Evolutionary conservation across 495 filamentous ascomycete species (phyloP), one percentile per base, ranked within the genome.

Genomic region (Echria macrotheca): DNA sequence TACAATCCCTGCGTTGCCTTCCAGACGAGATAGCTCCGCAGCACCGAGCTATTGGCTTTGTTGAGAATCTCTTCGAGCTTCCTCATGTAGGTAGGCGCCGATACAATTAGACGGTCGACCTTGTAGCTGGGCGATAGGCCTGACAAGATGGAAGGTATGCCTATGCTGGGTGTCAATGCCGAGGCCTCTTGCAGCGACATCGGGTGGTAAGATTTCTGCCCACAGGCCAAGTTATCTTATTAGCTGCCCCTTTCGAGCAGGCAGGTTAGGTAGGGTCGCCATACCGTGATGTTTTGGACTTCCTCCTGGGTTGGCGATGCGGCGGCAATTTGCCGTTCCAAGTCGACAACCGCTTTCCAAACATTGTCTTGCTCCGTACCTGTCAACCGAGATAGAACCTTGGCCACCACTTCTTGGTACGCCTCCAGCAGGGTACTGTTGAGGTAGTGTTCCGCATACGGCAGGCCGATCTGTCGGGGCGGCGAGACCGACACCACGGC

Each of bases 361-460:
- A 41, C 49, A 19, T 62, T 48, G 32, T 54, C 33, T 11, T 39
- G 41, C 26, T 53, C 28, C 4, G 51, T 42, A 3, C 58, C 56
- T 18, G 50, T 37, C 1, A 67, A 14, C 14, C 52, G 25, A 29
- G 56, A 48, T 24, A 69, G 47, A 12, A 64, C 52, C 15, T 54
- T 25, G 8, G 53, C 68, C 7, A 78, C 55, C n/a, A 74, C 71
- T 1, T 47, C 33, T 15, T 68, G 63, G 51, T 84, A 84, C n/a
- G 75, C 70, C 33, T 67, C 59, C 10, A 83, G 65, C 0, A 74
- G 59, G 5, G 71, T 55, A 0, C 69, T 70, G 49, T 83, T 73
- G 44, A 80, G 71, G 50, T 85, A 85, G 40, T 78, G 80, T 55
- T 85, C 79, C 49, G 80, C 76, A 3, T 79, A 72, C 19, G 81